Evolutionary conservation across 2,329 filamentous ascomycete species (phyloP), one percentile per base, ranked within the genome.

Genomic region (Monilinia fructicola): DNA sequence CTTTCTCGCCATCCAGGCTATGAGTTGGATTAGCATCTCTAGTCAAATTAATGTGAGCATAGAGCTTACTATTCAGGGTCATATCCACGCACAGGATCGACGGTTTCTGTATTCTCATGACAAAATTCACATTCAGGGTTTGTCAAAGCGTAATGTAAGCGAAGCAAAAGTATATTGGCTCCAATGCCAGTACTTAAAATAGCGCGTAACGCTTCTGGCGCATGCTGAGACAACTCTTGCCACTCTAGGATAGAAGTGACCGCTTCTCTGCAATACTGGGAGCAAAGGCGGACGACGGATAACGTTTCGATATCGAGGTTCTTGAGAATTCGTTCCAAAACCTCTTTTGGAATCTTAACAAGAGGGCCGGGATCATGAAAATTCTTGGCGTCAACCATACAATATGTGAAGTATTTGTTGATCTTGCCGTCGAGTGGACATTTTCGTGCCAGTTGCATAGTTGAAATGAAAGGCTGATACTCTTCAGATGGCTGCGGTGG

Each of bases 61-160:
- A 11, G 44, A 5, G 21, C 56, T 50, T 50, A 60, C 56, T 38
- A 26, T 35, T 31, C 44, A 16, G 26, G 56, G 14, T n/a, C 14
- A 42, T 4, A 26, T 12, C 35, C n/a, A 26, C 2, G 10, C 35
- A 11, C 35, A 56, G 35, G 46, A 23, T 26, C 4, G n/a, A 10
- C n/a, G 26, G 1, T 2, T 1, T 59, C 28, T 46, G 7, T 18
- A n/a, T 50, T 18, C 16, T 38, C 12, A 5, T 2, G 12, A 35
- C 56, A 60, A 23, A 60, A 50, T 50, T 38, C 56, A 21, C 56
- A 60, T 50, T 60, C 44, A 18, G 56, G 44, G 12, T 38, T 56
- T 44, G 50, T 64, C 16, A 64, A 48, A 9, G 61, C 61, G 14
- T 42, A 2, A 50, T 64, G 28, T 38, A 64, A 38, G 16, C 40